Base-by-base conservation (phyloP, 306 rosid species). In the Lithocarpus polystachyus region DNA sequence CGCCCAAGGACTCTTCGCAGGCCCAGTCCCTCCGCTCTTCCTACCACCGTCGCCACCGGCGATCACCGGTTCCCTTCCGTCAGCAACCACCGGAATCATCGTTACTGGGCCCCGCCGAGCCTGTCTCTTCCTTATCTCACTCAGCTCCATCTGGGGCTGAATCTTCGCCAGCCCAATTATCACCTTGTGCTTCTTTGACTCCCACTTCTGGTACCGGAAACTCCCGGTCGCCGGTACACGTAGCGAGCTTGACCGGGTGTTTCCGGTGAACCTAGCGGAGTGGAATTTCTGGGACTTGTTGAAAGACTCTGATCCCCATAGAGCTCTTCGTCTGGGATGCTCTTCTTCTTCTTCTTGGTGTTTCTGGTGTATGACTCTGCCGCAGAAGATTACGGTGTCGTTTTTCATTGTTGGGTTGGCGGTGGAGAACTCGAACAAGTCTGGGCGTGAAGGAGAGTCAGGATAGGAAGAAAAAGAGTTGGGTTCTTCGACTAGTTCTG, bases 121-220 rank as follows among this genome's bases (percentile, higher is more conserved):
- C 77, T 82, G 86, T 28, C 91, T 45, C 61, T 75, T 85, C 72
- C 85, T 76, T n/a, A 88, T 80, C 59, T 88, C 91, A 5, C 71
- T 75, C 45, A 88, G 68, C 48, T 88, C 91, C 81, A 85, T 85
- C 40, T 43, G 73, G 71, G 88, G 76, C 71, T 75, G 87, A 61
- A 79, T 54, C 75, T 54, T 85, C 48, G 76, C 62, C 35, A 85
- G 22, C 2, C 91, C 91, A 19, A 88, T 80, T 74, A 88, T 40
- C 24, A 82, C 82, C 82, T 56, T 74, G 22, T 73, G 87, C 84
- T 53, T 82, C 72, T 64, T 57, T 0, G 79, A 76, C 3, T 56
- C 35, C 29, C 72, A 31, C 56, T 37, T 51, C 45, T 18, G 75
- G 55, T 54, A 77, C 20, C 65, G 82, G 79, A 7, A 55, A 7